Base-by-base conservation (phyloP, 768 basidiomycete species). In the Xanthoconium purpureum region DNA sequence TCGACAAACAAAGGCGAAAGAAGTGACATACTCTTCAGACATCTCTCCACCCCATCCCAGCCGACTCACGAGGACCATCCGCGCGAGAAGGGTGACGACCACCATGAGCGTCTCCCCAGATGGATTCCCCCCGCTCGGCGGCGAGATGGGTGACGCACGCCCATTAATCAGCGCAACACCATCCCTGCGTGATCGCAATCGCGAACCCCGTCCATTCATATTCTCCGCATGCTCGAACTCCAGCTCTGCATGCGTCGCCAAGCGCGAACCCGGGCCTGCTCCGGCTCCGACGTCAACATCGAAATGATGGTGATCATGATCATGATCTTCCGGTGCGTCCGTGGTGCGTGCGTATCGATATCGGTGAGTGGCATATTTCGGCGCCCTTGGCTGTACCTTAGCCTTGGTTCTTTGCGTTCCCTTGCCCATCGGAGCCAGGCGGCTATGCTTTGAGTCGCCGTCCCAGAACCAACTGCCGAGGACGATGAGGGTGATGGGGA, bases 401-500 rank as follows among this genome's bases (percentile, higher is more conserved):
- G 12, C 51, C 64, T 38, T 65, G 56, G 14, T 30, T 11, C 52
- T 57, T 59, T 32, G 13, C 14, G 4, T 33, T 28, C 13, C 9
- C 45, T 17, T 33, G 63, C 13, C 29, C 24, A 6, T 7, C 6
- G 61, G 39, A 6, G 17, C 37, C 14, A 39, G 57, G 2, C 2
- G n/a, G 2, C 37, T 54, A 9, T 36, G 6, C 2, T 54, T 44
- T 32, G 51, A 20, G 3, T 61, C 54, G 12, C 78, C 75, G 0
- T 75, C 75, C 69, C 85, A 88, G 73, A 96, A 96, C 77, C 95
- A 98, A 14, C 90, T 93, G 12, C 95, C 95, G 42, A 98, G 85
- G 8, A 97, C 93, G 54, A 98, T 80, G 28, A 97, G 76, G 3
- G 95, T 98, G 29, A 98, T 66, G 0, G 95, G 96, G 58, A 97